A percentile compares a stretch with the other conserved stretches of the same genome.
Conservation (phyloP, 2,329 filamentous ascomycete species). For the Penicillium glabrum region DNA sequence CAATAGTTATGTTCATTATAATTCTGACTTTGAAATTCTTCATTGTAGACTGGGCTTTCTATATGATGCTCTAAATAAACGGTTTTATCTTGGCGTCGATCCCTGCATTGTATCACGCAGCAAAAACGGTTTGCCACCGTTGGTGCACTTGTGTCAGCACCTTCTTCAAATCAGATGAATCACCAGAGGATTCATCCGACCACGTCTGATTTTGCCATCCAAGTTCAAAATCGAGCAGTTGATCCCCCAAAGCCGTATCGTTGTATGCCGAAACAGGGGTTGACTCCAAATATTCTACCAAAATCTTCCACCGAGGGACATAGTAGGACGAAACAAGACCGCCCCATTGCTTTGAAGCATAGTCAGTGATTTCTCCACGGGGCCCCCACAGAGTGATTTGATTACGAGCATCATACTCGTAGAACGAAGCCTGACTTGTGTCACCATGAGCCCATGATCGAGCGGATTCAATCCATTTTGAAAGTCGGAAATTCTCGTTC, state of each 20-base stretch:
- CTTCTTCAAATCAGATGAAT: constrained; percentile 5
- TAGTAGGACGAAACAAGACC: constrained; percentile 52
- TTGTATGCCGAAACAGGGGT: constrained; percentile 12
- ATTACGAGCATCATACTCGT: constrained; percentile 50
- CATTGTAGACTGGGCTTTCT: background rate
- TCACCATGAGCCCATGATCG: constrained; percentile 29
- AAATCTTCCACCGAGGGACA: constrained; percentile 47
- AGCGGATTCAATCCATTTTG: constrained; percentile 44
- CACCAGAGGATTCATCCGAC: constrained; percentile 1
- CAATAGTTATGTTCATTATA: too few species aligned
- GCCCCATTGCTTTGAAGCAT: constrained; percentile 52
- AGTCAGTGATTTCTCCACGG: constrained; percentile 50
- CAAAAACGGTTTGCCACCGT: constrained; percentile 15
- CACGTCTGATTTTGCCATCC: constrained; percentile 16
- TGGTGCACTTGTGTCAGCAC: constrained; percentile 2
- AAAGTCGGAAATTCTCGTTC: constrained; percentile 45
- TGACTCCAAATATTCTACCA: constrained; percentile 38
- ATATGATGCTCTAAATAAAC: background rate
- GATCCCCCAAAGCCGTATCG: constrained; percentile 2
- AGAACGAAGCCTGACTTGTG: constrained; percentile 33
- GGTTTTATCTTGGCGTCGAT: background rate
- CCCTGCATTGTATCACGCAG: background rate
- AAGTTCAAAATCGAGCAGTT: constrained; percentile 13
- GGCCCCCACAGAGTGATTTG: constrained; percentile 55
- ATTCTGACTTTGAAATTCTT: background rate